These are phyloP conservation scores for Kandelia obovata DNA, from an alignment of 345 rosid genomes.

Conservation along the genomic window DNA sequence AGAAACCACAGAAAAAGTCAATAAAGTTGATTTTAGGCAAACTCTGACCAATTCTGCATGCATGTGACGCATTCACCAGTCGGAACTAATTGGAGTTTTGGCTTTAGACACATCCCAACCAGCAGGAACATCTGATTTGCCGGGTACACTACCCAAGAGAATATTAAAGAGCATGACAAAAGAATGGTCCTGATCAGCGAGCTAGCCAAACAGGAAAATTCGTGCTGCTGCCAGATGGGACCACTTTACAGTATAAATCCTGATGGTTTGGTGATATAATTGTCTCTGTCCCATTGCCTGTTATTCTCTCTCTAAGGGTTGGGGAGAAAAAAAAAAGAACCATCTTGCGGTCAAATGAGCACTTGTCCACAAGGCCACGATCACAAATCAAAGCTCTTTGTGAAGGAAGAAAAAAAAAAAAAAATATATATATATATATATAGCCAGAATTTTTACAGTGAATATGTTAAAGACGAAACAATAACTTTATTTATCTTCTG, in stretches of 20 bases:
- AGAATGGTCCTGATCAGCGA: constrained; percentile 13
- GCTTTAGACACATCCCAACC: not conserved
- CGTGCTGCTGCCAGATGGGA: constrained; percentile 26
- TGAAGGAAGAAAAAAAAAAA: too few species aligned
- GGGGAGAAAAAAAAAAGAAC: not conserved
- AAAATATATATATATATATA: too few species aligned
- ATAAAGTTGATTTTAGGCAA: too few species aligned
- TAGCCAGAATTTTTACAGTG: too few species aligned
- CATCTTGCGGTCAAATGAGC: not conserved
- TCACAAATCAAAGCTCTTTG: too few species aligned
- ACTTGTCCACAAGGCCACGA: too few species aligned
- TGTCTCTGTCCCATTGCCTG: constrained; percentile 33
- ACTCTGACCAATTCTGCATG: not conserved
- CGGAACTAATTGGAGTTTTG: not conserved
- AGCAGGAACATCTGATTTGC: not conserved
- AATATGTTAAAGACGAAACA: too few species aligned
- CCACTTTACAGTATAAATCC: constrained; percentile 21
- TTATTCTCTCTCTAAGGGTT: constrained; percentile 9
- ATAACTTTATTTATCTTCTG: too few species aligned
- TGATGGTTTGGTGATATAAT: constrained; percentile 32
- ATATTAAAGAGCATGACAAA: constrained; percentile 1
- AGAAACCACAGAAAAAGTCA: too few species aligned
- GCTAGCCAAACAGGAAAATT: constrained; percentile 17
- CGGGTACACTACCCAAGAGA: not conserved
- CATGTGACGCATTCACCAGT: not conserved